These are phyloP conservation scores for Candida stauntonica DNA, from an alignment of 805 yeast genomes.

Conservation along the genomic window DNA sequence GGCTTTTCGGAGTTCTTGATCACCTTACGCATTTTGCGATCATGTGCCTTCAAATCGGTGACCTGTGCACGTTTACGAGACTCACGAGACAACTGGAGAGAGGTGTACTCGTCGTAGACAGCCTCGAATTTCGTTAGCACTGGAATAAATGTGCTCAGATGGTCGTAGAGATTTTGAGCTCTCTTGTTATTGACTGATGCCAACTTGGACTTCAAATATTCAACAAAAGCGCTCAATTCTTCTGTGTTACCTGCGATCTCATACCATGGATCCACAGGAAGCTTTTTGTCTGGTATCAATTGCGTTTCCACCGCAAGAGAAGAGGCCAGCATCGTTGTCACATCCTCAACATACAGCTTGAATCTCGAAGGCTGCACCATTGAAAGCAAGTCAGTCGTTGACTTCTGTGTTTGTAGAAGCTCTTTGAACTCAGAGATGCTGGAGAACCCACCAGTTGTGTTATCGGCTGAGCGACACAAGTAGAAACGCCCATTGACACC, in stretches of 20 bases:
- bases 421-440: constrained; percentile 11
- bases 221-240: constrained; percentile 15
- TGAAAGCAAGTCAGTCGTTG: constrained; percentile 11
- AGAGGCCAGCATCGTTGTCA: constrained; percentile 16
- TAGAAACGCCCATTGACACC: constrained; percentile 25
- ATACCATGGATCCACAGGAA: constrained; percentile 25
- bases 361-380: constrained; percentile 24
- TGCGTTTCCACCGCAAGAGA: not conserved
- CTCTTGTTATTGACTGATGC: constrained; percentile 2
- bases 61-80: constrained; percentile 19
- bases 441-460: constrained; percentile 16
- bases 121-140: constrained; percentile 18
- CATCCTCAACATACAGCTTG: constrained; percentile 26
- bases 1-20: constrained; percentile 11
- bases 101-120: constrained; percentile 12
- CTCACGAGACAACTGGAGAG: constrained; percentile 13
- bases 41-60: constrained; percentile 18
- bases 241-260: constrained; percentile 20
- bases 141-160: constrained; percentile 15
- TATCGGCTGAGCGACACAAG: constrained; percentile 21
- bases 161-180: constrained; percentile 8
- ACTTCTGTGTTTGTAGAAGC: constrained; percentile 4
- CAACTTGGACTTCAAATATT: constrained; percentile 9
- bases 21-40: constrained; percentile 11
- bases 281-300: not conserved